A percentile compares a stretch with the other conserved stretches of the same genome.
phyloP scores from a whole-genome alignment of 2,329 filamentous ascomycete species.

The Sporothrix luriei region DNA sequence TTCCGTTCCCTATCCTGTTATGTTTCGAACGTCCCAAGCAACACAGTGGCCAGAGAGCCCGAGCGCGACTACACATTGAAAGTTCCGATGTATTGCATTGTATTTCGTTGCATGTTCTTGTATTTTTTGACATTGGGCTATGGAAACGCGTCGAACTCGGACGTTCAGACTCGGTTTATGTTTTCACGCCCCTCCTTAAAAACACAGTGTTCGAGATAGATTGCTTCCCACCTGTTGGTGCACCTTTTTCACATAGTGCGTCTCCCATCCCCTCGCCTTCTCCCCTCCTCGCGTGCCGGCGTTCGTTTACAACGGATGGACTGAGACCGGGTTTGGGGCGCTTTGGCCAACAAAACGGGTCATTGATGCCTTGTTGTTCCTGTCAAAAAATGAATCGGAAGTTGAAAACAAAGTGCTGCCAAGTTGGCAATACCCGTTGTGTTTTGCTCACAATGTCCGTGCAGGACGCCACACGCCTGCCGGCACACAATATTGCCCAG shows the following conservation, averaged over 20 bases:
- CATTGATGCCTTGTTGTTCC: neutral
- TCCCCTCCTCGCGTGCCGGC: conserved; percentile 13
- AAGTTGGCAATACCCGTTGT: no score
- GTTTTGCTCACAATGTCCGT: neutral
- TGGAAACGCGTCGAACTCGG: neutral
- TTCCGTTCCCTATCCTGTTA: neutral
- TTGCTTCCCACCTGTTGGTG: conserved; percentile 4
- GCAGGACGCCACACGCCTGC: conserved; percentile 10
- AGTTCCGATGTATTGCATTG: neutral
- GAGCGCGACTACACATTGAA: neutral
- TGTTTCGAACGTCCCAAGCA: neutral
- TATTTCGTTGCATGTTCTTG: neutral
- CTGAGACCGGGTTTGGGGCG: conserved; percentile 31
- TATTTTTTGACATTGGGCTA: no score
- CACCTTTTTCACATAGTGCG: neutral
- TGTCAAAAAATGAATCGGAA: neutral
- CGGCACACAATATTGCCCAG: neutral
- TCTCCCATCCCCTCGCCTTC: neutral
- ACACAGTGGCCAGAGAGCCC: neutral
- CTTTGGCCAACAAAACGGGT: conserved; percentile 31
- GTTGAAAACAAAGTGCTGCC: no score
- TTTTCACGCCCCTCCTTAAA: conserved; percentile 7
- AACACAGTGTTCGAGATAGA: conserved; percentile 26
- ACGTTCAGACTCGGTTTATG: neutral
- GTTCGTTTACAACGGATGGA: conserved; percentile 32